Percentiles rank a stretch among this genome's conserved stretches.
phyloP scores from a whole-genome alignment of 106 monocot species.

The Dactylorhiza incarnata region DNA sequence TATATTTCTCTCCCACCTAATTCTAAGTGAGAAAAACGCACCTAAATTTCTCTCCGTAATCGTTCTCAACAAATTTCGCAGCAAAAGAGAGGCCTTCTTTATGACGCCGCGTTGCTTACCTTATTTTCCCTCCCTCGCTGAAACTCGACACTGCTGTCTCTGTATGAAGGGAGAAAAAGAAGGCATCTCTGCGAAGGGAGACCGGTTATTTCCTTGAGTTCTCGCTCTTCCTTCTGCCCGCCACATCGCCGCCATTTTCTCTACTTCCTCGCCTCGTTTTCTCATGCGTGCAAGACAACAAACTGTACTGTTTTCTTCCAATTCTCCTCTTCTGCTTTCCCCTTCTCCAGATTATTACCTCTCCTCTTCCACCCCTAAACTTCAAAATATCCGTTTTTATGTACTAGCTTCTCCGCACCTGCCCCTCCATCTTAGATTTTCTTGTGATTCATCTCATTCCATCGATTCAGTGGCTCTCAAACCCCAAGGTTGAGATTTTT shows the following conservation, averaged over 20 bases:
- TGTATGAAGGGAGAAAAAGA: background rate
- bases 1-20: too few species aligned
- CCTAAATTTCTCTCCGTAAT: too few species aligned
- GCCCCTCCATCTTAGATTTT: background rate
- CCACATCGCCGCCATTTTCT: background rate
- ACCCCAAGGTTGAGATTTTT: background rate
- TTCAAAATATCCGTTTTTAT: too few species aligned
- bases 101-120: background rate
- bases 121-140: background rate
- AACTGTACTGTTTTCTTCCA: background rate
- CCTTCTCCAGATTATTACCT: too few species aligned
- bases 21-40: too few species aligned
- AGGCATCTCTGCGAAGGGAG: too few species aligned
- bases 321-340: background rate
- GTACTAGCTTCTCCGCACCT: too few species aligned
- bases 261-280: background rate
- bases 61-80: too few species aligned
- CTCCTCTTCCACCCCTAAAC: background rate
- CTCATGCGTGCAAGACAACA: background rate
- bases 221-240: too few species aligned
- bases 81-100: too few species aligned
- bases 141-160: too few species aligned
- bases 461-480: background rate
- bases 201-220: too few species aligned
- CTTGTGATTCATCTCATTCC: background rate